Conservation (phyloP, 164 flowering plant genomes). For the Stephania yunnanensis region DNA sequence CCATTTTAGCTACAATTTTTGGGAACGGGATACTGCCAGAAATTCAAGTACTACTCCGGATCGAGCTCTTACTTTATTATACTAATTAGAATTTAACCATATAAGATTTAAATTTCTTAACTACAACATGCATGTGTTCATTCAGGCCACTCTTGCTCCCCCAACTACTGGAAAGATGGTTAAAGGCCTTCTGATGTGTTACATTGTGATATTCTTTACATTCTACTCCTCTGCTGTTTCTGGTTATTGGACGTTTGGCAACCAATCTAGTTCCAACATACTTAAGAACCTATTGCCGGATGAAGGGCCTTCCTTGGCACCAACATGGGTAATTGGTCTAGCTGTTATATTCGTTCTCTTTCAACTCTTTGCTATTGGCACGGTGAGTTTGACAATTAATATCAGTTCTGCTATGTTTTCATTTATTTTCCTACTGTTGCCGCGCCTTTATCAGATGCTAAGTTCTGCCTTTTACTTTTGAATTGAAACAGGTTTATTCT, state of each 20-base stretch:
- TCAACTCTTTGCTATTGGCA: conserved; percentile 91
- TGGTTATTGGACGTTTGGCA: conserved; percentile 91
- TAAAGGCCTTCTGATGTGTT: conserved; percentile 85
- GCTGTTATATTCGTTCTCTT: conserved; percentile 70
- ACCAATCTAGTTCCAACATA: conserved; percentile 61
- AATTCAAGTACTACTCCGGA: conserved; percentile 55
- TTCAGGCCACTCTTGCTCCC: conserved; percentile 97
- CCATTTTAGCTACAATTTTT: conserved; percentile 78
- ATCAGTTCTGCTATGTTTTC: not conserved
- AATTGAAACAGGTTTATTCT: conserved; percentile 69
- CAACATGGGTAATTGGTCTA: conserved; percentile 75
- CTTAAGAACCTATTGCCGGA: conserved; percentile 79
- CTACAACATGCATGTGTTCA: not conserved
- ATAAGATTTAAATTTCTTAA: not conserved
- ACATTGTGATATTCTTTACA: conserved; percentile 64
- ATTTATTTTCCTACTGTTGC: not conserved
- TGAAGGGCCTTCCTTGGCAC: conserved; percentile 77
- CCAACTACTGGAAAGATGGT: conserved; percentile 95
- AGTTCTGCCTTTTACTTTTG: not conserved
- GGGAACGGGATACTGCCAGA: conserved; percentile 97
- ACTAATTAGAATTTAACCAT: not conserved
- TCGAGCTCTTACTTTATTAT: not conserved
- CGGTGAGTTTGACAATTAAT: conserved; percentile 40
- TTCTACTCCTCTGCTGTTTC: conserved; percentile 78
- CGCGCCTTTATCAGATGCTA: not conserved